Percentiles rank a stretch among this genome's conserved stretches.
phyloP scores from a whole-genome alignment of 1,284 basidiomycete genomes.

The Ceratobasidium theobromae region DNA sequence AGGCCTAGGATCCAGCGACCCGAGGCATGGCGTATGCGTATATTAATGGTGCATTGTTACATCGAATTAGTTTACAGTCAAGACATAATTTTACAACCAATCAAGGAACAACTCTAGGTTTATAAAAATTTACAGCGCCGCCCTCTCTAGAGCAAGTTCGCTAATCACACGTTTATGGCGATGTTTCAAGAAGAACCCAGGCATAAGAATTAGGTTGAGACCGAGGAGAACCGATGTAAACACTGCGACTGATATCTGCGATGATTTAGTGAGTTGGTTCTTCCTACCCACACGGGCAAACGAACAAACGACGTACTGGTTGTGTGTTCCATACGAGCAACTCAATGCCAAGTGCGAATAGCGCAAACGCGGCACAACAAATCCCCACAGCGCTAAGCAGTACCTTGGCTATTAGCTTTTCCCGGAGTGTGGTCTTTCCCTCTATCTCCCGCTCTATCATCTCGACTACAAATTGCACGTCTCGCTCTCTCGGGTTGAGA shows the following conservation, averaged over 20 bases:
- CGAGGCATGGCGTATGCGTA: no score
- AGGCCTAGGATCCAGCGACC: no score
- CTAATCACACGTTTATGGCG: conserved; percentile 23
- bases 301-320: background rate
- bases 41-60: no score
- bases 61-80: no score
- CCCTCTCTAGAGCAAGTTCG: conserved; percentile 1
- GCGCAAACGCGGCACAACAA: conserved; percentile 9
- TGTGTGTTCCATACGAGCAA: conserved; percentile 24
- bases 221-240: background rate
- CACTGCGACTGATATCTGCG: no score
- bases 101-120: no score
- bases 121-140: background rate
- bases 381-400: conserved; percentile 8
- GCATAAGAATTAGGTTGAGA: background rate
- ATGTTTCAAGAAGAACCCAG: conserved; percentile 27
- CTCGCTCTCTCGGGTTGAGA: background rate
- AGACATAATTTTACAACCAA: no score
- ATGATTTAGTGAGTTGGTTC: no score
- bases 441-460: conserved; percentile 5
- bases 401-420: background rate
- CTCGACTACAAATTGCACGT: conserved; percentile 12
- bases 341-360: conserved; percentile 8
- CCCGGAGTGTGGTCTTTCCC: conserved; percentile 1
- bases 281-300: no score